phyloP scores from a whole-genome alignment of 2,329 filamentous ascomycete species.

The Onygena corvina region DNA sequence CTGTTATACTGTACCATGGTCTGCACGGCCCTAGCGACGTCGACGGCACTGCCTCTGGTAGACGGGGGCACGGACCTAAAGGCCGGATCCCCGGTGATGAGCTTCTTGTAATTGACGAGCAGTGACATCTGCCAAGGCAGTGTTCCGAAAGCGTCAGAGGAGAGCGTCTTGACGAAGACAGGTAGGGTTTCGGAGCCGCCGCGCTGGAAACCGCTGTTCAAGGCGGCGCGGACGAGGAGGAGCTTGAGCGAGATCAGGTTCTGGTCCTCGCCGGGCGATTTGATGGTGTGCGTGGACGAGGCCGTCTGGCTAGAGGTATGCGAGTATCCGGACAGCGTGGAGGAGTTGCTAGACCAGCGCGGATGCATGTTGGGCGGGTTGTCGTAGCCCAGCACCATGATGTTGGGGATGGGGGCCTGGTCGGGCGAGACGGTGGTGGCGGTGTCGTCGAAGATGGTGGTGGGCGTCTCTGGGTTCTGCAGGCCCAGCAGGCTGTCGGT shows the following conservation, averaged over 20 bases:
- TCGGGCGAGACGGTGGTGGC: slow-evolving; percentile 74
- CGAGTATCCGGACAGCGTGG: slow-evolving; percentile 66
- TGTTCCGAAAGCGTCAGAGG: slow-evolving; percentile 65
- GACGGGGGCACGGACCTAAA: slow-evolving; percentile 39
- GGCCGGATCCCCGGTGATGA: slow-evolving; percentile 60
- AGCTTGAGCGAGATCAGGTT: slow-evolving; percentile 67
- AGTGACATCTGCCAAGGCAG: slow-evolving; percentile 57
- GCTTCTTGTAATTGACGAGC: slow-evolving; percentile 65
- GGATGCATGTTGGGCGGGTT: slow-evolving; percentile 38
- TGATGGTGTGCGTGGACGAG: slow-evolving; percentile 35
- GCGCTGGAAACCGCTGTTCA: slow-evolving; percentile 69
- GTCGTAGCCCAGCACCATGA: slow-evolving; percentile 68
- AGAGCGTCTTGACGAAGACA: slow-evolving; percentile 62
- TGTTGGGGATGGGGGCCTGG: slow-evolving; percentile 69
- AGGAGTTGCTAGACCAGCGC: slow-evolving; percentile 67
- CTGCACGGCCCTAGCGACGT: slow-evolving; percentile 66
- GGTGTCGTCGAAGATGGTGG: slow-evolving; percentile 89
- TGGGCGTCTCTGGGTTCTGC: slow-evolving; percentile 66
- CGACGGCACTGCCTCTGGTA: slow-evolving; percentile 44
- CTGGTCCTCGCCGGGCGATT: slow-evolving; percentile 50
- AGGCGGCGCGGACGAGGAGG: slow-evolving; percentile 70
- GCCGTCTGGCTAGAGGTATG: slow-evolving; percentile 45
- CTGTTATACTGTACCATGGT: slow-evolving; percentile 56
- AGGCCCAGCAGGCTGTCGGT: slow-evolving; percentile 12
- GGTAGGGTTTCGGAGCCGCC: slow-evolving; percentile 49